phyloP scores from a whole-genome alignment of 441 rosid species.

The Corymbia citriodora region DNA sequence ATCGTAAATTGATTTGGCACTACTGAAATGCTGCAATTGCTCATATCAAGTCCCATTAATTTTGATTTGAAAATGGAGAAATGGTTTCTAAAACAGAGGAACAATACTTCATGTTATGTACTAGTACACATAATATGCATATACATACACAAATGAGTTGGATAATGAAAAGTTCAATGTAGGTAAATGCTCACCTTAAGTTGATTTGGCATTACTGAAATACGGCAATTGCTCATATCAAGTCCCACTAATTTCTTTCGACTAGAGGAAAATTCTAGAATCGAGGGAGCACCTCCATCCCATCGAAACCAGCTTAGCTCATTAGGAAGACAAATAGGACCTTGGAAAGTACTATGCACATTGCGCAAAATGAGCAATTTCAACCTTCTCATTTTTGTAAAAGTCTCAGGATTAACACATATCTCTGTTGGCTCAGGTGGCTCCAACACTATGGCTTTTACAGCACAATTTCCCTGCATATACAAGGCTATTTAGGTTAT shows the following conservation, averaged over 20 bases:
- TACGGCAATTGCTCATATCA: not conserved
- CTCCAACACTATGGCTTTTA: not conserved
- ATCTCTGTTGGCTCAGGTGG: fast-evolving
- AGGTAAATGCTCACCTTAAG: not conserved
- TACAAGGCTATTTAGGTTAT: not conserved
- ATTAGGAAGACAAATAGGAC: not conserved
- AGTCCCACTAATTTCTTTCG: not conserved
- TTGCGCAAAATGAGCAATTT: not conserved
- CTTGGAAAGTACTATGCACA: not conserved
- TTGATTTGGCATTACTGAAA: not conserved
- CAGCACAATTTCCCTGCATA: not conserved
- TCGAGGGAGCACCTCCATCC: fast-evolving
- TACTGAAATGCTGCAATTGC: fast-evolving
- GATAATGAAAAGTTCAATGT: not conserved
- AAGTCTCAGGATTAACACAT: fast-evolving
- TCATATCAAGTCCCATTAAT: not conserved
- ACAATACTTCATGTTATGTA: not conserved
- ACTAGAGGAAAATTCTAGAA: not conserved
- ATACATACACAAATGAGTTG: not conserved
- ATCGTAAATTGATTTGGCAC: not conserved
- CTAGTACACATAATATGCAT: no score
- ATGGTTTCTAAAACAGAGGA: not conserved
- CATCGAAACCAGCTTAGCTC: not conserved
- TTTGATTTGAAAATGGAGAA: not conserved
- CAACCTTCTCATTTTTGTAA: not conserved